Base-by-base conservation (phyloP, 306 rosid species). In the Lupinus albus region DNA sequence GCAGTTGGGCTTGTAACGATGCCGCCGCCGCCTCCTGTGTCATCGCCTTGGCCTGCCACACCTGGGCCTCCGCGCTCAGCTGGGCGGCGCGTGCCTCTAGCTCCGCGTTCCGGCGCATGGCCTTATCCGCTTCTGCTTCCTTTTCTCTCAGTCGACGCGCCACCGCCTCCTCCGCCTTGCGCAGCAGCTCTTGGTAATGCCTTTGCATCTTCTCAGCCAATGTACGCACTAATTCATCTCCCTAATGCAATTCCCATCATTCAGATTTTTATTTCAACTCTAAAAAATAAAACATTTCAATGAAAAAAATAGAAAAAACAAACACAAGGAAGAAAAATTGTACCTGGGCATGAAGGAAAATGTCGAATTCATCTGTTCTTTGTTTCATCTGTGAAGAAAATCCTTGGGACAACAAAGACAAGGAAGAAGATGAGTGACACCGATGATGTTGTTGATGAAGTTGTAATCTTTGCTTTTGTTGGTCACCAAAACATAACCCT, bases 61-160 rank as follows among this genome's bases (percentile, higher is more conserved):
- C 73, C 70, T 86, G 97, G 28, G 94, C 88, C 61, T 93, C 98
- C 55, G 81, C 60, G 66, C 70, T 74, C 2, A 93, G 86, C 46
- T 91, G 91, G 3, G 94, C 90, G 9, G 91, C 97, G 51, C 97
- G 91, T 54, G 94, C 94, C 30, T 93, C 91, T 13, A 89, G 18
- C 76, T 93, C 97, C 4, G 85, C 83, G 79, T 89, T 86, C 7
- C 80, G 78, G 51, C 91, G 88, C 28, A 85, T 76, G n/a, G 93
- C 97, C 9, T 82, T 88, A 62, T 84, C 88, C 14, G 88, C 79
- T 66, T 89, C 97, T 0, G 36, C 72, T 1, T 89, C 97, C 47
- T 84, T 93, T 70, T 87, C 96, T 18, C 89, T 71, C 30, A 93
- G 46, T 20, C 75, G 78, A 30, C 79, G 83, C 0, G 78, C 79